A percentile compares a stretch with the other conserved stretches of the same genome.
Conservation (phyloP, 1,284 basidiomycete species). For the Papiliotrema fonsecae region DNA sequence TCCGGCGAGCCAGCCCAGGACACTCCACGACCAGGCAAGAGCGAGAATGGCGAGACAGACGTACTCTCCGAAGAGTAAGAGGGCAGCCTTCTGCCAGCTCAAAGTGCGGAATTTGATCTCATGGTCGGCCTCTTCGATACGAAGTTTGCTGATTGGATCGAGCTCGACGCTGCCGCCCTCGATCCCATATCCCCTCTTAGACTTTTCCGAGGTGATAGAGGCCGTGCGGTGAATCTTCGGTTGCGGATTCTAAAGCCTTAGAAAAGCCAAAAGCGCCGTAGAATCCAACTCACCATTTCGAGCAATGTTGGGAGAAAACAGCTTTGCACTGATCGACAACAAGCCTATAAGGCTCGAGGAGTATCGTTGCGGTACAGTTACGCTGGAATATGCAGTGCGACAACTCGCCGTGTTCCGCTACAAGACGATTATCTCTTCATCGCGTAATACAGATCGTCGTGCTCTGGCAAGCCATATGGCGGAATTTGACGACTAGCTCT, state of each 20-base stretch:
- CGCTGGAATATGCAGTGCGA: too few species aligned
- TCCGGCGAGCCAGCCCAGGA: slow-evolving; percentile 37
- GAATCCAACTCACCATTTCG: too few species aligned
- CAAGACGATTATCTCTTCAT: too few species aligned
- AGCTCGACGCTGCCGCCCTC: slow-evolving; percentile 3
- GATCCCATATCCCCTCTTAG: not conserved
- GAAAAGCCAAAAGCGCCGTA: too few species aligned
- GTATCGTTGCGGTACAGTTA: too few species aligned
- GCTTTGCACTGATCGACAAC: too few species aligned
- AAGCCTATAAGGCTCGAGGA: too few species aligned
- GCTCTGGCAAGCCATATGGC: too few species aligned
- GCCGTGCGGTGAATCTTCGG: not conserved
- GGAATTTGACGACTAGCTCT: too few species aligned
- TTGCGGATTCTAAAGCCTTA: not conserved
- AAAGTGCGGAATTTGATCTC: slow-evolving; percentile 40
- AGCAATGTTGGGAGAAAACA: too few species aligned
- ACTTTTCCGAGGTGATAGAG: not conserved
- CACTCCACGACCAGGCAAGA: slow-evolving; percentile 37
- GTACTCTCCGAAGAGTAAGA: slow-evolving; percentile 44
- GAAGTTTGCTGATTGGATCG: slow-evolving; percentile 30
- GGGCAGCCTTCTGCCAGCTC: slow-evolving; percentile 43
- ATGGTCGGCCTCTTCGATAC: slow-evolving; percentile 33
- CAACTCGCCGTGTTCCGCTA: too few species aligned
- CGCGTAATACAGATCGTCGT: too few species aligned
- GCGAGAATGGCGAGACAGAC: slow-evolving; percentile 47